These are phyloP conservation scores for Phylloporus sp. DNA, from an alignment of 768 basidiomycete species.

Conservation along the genomic window DNA sequence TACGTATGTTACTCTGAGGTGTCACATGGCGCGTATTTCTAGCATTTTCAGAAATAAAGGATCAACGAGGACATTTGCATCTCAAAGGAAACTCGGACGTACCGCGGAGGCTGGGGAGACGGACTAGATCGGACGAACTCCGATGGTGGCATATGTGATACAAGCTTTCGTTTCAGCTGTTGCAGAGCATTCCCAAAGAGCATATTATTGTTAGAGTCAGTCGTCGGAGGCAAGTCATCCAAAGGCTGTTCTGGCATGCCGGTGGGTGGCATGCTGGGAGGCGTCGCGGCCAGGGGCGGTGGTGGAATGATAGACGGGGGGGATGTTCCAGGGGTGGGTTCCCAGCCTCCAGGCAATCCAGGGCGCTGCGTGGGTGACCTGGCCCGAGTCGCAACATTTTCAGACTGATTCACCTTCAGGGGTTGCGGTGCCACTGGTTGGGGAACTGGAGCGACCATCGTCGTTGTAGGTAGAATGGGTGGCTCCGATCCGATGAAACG, in stretches of 20 bases:
- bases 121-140: constrained; percentile 13
- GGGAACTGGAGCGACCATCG: neutral
- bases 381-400: constrained; percentile 6
- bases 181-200: constrained; percentile 21
- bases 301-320: constrained; percentile 6
- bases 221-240: constrained; percentile 1
- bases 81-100: neutral
- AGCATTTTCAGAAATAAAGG: neutral
- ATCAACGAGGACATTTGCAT: neutral
- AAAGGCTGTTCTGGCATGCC: constrained; percentile 4
- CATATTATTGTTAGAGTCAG: constrained; percentile 5
- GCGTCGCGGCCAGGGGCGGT: neutral
- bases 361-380: constrained; percentile 19
- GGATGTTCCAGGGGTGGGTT: constrained; percentile 10
- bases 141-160: constrained; percentile 17
- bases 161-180: constrained; percentile 25
- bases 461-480: constrained; percentile 2
- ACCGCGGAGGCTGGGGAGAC: constrained; percentile 19
- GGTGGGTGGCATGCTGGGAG: constrained; percentile 2
- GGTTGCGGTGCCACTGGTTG: constrained; percentile 17
- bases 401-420: neutral
- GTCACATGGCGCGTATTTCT: constrained; percentile 33
- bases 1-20: constrained; percentile 43
- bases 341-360: constrained; percentile 24
- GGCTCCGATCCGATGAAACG: constrained; percentile 21